Conservation (phyloP, 1,139 yeast genomes). For the Geotrichum histeridarum region DNA sequence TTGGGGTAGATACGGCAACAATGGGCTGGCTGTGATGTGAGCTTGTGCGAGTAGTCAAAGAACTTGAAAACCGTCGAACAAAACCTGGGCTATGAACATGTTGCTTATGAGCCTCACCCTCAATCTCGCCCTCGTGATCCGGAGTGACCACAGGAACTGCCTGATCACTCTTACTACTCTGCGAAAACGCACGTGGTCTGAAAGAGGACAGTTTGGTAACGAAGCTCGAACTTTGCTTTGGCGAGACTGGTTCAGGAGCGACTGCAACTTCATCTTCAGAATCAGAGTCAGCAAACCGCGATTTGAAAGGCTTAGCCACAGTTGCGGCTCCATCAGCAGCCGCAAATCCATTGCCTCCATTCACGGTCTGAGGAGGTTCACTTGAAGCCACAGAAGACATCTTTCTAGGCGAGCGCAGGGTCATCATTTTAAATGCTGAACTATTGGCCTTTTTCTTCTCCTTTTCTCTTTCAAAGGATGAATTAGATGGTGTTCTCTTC, state of each 20-base stretch:
- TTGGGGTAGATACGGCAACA: neutral
- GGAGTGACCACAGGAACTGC: neutral
- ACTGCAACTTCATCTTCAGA: conserved; percentile 30
- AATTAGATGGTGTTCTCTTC: conserved; percentile 22
- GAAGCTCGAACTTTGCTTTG: neutral
- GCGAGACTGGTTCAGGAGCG: neutral
- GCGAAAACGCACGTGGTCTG: neutral
- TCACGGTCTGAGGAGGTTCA: conserved; percentile 4
- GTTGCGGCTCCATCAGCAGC: conserved; percentile 9
- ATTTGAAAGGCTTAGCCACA: conserved; percentile 25
- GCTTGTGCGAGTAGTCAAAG: neutral
- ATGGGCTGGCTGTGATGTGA: neutral
- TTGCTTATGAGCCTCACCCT: neutral
- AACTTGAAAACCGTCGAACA: neutral
- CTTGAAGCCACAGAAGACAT: neutral
- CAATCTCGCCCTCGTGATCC: neutral
- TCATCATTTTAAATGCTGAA: conserved; percentile 23
- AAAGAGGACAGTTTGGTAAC: neutral
- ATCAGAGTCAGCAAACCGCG: conserved; percentile 38
- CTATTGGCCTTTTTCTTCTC: neutral
- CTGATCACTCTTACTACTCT: neutral
- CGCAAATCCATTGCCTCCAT: conserved; percentile 5
- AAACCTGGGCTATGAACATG: neutral
- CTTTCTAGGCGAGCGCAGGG: conserved; percentile 21
- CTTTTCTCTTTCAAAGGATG: conserved; percentile 20